phyloP scores from a whole-genome alignment of 83 land plant species.

The Picea abies region DNA sequence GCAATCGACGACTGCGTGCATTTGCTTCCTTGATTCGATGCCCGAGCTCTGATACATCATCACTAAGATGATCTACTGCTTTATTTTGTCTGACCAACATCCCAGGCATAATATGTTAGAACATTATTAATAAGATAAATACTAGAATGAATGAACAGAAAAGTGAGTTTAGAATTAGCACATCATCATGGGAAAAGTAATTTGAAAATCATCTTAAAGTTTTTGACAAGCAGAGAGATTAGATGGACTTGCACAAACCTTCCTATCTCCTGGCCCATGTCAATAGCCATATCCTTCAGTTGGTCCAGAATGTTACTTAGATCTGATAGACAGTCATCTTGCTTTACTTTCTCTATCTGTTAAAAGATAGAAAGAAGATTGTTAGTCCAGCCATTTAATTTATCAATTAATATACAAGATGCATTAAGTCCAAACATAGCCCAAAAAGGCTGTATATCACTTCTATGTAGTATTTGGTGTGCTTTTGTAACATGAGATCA shows the following conservation, averaged over 20 bases:
- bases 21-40: conserved; percentile 69
- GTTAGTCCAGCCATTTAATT: background rate
- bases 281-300: conserved; percentile 83
- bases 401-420: background rate
- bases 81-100: conserved; percentile 65
- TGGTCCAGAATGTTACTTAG: conserved; percentile 73
- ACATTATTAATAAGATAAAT: background rate
- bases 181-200: too few relatives aligned
- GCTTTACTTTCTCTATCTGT: conserved; percentile 79
- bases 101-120: background rate
- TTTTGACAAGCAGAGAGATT: background rate
- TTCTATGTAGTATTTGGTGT: background rate
- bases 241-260: conserved; percentile 40
- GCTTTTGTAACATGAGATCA: background rate
- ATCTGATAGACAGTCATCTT: conserved; percentile 81
- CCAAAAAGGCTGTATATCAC: background rate
- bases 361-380: background rate
- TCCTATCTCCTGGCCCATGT: conserved; percentile 82
- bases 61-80: conserved; percentile 57
- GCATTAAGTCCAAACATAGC: background rate
- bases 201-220: background rate
- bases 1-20: conserved; percentile 63
- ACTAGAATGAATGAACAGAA: too few relatives aligned
- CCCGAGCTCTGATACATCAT: conserved; percentile 70
- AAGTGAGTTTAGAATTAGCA: too few relatives aligned